A percentile compares a stretch with the other conserved stretches of the same genome.
These are phyloP conservation scores for Chaetomidium leptoderma DNA, from an alignment of 495 filamentous ascomycete species.

Conservation along the genomic window DNA sequence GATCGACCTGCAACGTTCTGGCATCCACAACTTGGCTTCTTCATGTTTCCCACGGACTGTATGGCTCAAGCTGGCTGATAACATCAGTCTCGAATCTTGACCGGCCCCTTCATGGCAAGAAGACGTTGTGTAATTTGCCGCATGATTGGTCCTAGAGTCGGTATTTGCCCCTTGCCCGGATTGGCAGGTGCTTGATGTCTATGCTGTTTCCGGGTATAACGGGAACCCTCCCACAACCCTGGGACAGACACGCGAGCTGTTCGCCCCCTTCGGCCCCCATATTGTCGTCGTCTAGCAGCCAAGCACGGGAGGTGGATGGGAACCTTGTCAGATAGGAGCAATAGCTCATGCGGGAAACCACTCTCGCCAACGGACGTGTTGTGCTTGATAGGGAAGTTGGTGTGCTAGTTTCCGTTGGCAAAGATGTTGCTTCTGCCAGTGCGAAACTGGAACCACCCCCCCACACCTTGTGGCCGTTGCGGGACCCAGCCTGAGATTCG, in stretches of 20 bases:
- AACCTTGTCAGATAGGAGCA: no score
- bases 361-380: no score
- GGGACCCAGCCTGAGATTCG: constrained; percentile 3
- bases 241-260: background rate
- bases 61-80: no score
- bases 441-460: background rate
- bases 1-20: no score
- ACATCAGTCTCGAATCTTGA: no score
- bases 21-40: no score
- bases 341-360: no score
- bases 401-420: background rate
- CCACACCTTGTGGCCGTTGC: background rate
- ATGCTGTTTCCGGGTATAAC: background rate
- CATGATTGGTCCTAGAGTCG: background rate
- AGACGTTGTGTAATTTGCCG: no score
- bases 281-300: background rate
- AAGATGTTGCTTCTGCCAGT: background rate
- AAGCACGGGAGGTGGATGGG: background rate
- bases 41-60: no score
- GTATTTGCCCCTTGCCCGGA: constrained; percentile 4
- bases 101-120: no score
- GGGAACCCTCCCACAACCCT: background rate
- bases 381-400: no score
- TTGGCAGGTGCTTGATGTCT: constrained; percentile 8
- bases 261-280: no score